Percentiles rank a stretch among this genome's conserved stretches.
These are phyloP conservation scores for Phytophthora brassicae DNA, from an alignment of 352 stramenopile genomes.

Conservation along the genomic window DNA sequence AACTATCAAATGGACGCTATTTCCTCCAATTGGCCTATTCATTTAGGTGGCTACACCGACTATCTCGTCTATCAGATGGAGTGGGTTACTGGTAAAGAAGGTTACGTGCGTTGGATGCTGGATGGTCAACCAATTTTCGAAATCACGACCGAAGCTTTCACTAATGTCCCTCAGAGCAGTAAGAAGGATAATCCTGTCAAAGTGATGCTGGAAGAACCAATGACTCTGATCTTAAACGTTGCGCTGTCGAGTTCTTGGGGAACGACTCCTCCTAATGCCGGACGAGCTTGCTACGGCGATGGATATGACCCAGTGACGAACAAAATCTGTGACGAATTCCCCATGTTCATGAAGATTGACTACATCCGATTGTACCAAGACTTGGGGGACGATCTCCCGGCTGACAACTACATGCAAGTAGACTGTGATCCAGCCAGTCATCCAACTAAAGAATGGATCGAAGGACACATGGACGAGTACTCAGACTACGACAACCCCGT, in stretches of 20 bases:
- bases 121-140: slow-evolving; percentile 60
- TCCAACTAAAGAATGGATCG: slow-evolving; percentile 67
- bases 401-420: slow-evolving; percentile 56
- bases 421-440: slow-evolving; percentile 59
- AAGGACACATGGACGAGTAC: slow-evolving; percentile 60
- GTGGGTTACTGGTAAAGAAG: slow-evolving; percentile 65
- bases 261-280: slow-evolving; percentile 50
- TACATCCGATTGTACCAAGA: slow-evolving; percentile 76
- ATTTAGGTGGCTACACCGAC: slow-evolving; percentile 55
- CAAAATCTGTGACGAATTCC: slow-evolving; percentile 66
- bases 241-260: slow-evolving; percentile 90
- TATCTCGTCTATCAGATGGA: slow-evolving; percentile 73
- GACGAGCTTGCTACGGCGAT: slow-evolving; percentile 53
- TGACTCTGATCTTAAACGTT: slow-evolving; percentile 94
- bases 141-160: slow-evolving; percentile 51
- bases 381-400: slow-evolving; percentile 34
- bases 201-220: slow-evolving; percentile 87
- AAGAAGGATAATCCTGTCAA: slow-evolving; percentile 57
- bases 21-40: slow-evolving; percentile 70
- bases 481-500: slow-evolving; percentile 53
- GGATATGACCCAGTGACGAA: slow-evolving; percentile 36
- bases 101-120: slow-evolving; percentile 75
- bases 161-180: slow-evolving; percentile 49
- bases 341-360: slow-evolving; percentile 78
- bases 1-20: slow-evolving; percentile 83